phyloP scores from a whole-genome alignment of 345 rosid species.

The Murraya koenigii region DNA sequence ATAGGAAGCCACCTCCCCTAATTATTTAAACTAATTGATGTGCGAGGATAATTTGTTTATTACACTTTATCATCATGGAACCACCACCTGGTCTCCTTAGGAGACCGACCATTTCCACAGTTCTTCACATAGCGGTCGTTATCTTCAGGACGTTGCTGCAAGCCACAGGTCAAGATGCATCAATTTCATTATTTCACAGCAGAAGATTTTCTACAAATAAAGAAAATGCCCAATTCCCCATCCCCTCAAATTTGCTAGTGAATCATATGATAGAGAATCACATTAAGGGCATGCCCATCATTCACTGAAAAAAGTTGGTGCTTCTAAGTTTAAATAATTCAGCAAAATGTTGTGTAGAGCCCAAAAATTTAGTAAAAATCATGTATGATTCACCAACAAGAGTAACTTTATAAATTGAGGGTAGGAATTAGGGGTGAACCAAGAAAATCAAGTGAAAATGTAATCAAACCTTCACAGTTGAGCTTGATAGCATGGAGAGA shows the following conservation, averaged over 20 bases:
- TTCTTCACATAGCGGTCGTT: slow-evolving; percentile 96
- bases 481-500: slow-evolving; percentile 98
- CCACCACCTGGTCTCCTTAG: slow-evolving; percentile 99
- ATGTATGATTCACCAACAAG: not conserved
- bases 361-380: not conserved
- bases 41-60: slow-evolving; percentile 15
- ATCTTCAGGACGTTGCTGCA: slow-evolving; percentile 95
- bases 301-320: not conserved
- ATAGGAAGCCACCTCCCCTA: slow-evolving; percentile 19
- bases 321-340: not conserved
- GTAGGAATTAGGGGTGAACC: not conserved
- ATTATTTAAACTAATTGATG: slow-evolving; percentile 22
- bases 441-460: not conserved
- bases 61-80: slow-evolving; percentile 96
- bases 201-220: not conserved
- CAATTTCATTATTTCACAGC: not conserved
- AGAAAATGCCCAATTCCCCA: not conserved
- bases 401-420: not conserved
- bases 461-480: slow-evolving; percentile 71
- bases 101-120: slow-evolving; percentile 93
- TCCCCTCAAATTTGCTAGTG: not conserved
- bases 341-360: not conserved
- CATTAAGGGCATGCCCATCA: not conserved
- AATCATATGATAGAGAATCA: slow-evolving; percentile 7
- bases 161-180: slow-evolving; percentile 18